These are phyloP conservation scores for Oryza brachyantha DNA, from an alignment of 176 grass and related monocot species.

Conservation along the genomic window DNA sequence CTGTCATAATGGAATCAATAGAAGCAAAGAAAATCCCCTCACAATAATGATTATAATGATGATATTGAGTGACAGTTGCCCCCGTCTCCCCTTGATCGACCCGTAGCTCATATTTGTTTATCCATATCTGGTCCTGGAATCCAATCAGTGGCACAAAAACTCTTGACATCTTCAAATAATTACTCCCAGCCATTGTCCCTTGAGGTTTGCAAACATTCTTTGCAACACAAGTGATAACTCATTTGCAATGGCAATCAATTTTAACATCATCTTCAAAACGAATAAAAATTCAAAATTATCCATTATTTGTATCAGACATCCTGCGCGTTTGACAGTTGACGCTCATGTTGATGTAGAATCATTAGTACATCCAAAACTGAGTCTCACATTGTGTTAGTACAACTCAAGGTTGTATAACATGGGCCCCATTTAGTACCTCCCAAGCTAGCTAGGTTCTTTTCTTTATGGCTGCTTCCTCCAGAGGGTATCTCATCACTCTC, in stretches of 20 bases:
- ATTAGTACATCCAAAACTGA: neutral
- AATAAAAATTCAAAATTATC: neutral
- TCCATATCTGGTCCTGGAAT: neutral
- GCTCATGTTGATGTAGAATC: neutral
- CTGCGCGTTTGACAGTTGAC: neutral
- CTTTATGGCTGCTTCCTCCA: neutral
- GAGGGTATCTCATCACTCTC: neutral
- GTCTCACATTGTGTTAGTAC: neutral
- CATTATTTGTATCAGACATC: neutral
- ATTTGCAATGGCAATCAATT: neutral
- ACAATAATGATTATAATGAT: neutral
- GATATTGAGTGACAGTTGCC: neutral
- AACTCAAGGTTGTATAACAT: neutral
- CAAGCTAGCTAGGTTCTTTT: neutral
- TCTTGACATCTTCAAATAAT: neutral
- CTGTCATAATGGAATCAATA: neutral
- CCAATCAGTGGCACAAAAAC: neutral
- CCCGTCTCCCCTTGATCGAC: neutral
- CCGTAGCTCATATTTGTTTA: neutral
- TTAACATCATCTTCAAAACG: neutral
- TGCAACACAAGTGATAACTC: neutral
- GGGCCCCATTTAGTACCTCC: neutral
- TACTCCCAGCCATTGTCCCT: neutral
- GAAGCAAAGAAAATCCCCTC: neutral
- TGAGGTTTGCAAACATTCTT: neutral